Evolutionary conservation across 331 rosid genomes (phyloP).

Genomic region (Malus hybrid): DNA sequence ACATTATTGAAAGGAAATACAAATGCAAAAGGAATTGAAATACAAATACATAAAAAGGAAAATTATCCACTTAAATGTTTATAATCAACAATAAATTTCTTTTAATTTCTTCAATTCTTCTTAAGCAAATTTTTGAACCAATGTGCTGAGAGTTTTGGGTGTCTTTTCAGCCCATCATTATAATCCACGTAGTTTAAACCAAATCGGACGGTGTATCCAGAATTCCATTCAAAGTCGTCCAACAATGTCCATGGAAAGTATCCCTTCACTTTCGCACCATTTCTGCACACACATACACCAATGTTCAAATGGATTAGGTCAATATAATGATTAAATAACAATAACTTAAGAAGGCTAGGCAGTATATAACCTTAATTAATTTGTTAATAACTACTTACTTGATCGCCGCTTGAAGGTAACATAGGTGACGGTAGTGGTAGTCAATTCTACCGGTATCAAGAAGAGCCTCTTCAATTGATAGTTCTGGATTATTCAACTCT

Average conservation of each 20-base stretch:
- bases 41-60: no score
- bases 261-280: slow-evolving; percentile 22
- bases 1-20: no score
- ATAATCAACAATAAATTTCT: no score
- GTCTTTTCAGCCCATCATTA: slow-evolving; percentile 13
- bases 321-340: not conserved
- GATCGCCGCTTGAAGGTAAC: slow-evolving; percentile 11
- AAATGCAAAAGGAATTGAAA: no score
- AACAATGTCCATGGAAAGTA: slow-evolving; percentile 29
- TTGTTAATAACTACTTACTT: slow-evolving; percentile 16
- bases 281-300: not conserved
- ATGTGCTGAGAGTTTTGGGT: slow-evolving; percentile 9
- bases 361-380: not conserved
- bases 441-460: slow-evolving; percentile 32
- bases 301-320: not conserved
- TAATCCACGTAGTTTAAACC: slow-evolving; percentile 16
- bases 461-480: slow-evolving; percentile 17
- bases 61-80: no score
- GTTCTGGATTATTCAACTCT: slow-evolving; percentile 9
- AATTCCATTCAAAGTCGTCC: slow-evolving; percentile 19
- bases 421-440: slow-evolving; percentile 20
- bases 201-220: slow-evolving; percentile 20
- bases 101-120: no score
- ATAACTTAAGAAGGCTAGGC: not conserved
- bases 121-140: not conserved